Evolutionary conservation across 2,329 filamentous ascomycete genomes (phyloP).

Genomic region (Penicillium sp.): DNA sequence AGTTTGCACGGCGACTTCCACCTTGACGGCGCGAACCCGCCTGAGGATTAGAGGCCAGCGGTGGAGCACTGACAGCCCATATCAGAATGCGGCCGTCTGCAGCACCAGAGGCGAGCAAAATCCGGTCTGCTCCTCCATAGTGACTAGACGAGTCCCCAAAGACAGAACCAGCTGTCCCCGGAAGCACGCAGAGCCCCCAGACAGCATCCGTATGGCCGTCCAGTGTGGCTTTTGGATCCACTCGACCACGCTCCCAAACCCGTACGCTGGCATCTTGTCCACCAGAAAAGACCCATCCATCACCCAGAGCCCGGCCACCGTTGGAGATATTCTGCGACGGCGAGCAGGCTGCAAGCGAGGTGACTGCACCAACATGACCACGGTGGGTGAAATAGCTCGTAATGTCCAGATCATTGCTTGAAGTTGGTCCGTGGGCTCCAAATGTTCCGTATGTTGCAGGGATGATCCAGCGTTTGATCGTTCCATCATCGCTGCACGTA

Average conservation of each 20-base stretch:
- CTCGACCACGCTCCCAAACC: conserved; percentile 91
- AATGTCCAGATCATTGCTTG: conserved; percentile 81
- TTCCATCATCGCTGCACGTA: conserved; percentile 91
- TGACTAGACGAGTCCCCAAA: conserved; percentile 72
- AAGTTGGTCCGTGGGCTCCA: conserved; percentile 54
- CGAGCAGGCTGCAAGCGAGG: conserved; percentile 83
- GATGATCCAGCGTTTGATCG: conserved; percentile 96
- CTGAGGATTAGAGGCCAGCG: conserved; percentile 79
- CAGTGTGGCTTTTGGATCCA: conserved; percentile 92
- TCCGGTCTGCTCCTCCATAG: conserved; percentile 79
- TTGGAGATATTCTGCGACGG: conserved; percentile 86
- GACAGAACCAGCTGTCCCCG: conserved; percentile 75
- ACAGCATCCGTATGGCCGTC: conserved; percentile 95
- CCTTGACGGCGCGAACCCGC: conserved; percentile 70
- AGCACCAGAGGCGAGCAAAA: conserved; percentile 86
- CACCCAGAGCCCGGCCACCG: conserved; percentile 81
- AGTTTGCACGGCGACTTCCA: conserved; percentile 83
- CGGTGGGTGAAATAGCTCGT: conserved; percentile 93
- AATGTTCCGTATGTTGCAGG: conserved; percentile 73
- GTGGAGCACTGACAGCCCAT: conserved; percentile 91
- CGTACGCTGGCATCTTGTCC: conserved; percentile 91
- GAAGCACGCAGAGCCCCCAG: conserved; percentile 92
- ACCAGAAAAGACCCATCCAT: conserved; percentile 98
- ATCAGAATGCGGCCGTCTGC: conserved; percentile 90
- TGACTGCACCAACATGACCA: conserved; percentile 87